Conservation (phyloP, 116 monocot species). For the Cymodocea nodosa region DNA sequence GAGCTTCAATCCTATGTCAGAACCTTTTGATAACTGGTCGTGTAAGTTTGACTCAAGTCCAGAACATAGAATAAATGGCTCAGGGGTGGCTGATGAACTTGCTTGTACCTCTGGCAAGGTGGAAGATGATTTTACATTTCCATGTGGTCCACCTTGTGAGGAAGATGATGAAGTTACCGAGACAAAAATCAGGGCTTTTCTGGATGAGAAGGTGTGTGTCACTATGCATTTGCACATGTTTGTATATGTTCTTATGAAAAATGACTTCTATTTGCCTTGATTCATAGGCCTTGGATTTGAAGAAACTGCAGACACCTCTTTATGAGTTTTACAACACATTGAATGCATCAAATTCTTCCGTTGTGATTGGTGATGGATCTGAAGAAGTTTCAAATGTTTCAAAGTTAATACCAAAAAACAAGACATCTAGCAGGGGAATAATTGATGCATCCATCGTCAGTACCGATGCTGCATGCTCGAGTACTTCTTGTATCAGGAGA, state of each 20-base stretch:
- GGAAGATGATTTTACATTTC: slow-evolving; percentile 52
- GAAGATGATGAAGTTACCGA: slow-evolving; percentile 84
- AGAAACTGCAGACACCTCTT: slow-evolving; percentile 87
- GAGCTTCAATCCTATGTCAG: slow-evolving; percentile 94
- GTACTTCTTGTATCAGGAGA: slow-evolving; percentile 16
- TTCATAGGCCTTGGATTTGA: slow-evolving; percentile 73
- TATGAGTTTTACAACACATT: slow-evolving; percentile 80
- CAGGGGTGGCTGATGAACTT: slow-evolving; percentile 5
- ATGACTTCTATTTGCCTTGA: not conserved
- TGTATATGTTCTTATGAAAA: not conserved
- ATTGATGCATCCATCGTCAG: slow-evolving; percentile 8
- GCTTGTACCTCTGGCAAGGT: slow-evolving; percentile 7
- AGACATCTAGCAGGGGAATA: slow-evolving; percentile 22
- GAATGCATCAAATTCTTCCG: slow-evolving; percentile 26
- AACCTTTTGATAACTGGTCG: slow-evolving; percentile 73
- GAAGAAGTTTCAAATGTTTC: slow-evolving; percentile 24
- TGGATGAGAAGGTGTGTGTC: slow-evolving; percentile 72
- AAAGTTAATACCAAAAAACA: slow-evolving; percentile 40
- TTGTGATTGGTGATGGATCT: slow-evolving; percentile 6
- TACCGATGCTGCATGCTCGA: slow-evolving; percentile 7
- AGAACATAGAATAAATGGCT: slow-evolving; percentile 19
- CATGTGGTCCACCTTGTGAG: slow-evolving; percentile 39
- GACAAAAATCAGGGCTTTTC: slow-evolving; percentile 70
- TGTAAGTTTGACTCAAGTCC: slow-evolving; percentile 48
- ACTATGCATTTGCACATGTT: not conserved